Base-by-base conservation (phyloP, 495 filamentous ascomycete species). In the Annulohypoxylon nitens region DNA sequence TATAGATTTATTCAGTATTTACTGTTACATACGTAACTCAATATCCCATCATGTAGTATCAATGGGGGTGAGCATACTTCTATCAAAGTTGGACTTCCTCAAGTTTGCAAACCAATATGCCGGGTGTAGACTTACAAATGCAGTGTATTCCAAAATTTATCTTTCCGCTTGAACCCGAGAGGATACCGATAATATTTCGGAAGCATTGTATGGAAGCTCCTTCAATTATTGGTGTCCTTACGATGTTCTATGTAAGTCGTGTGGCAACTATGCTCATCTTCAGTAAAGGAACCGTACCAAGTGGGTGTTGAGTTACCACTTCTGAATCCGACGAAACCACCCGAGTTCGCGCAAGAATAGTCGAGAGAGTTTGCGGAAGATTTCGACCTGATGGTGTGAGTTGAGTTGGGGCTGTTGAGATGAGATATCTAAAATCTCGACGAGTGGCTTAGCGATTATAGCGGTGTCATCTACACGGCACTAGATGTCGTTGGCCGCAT, bases 121-220 rank as follows among this genome's bases (percentile, higher is more conserved):
- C 18, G 39, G 25, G 58, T 26, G 20, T 47, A 47, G 20, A 61
- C 58, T 61, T 61, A 61, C 39, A 20, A 61, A 14, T 14, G 25
- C 14, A 23, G 12, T 26, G 11, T 37, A 30, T 37, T 37, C 23
- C 10, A 12, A 20, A 12, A 53, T 26, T 10, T 3, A 25, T 61
- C 12, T 5, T 26, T 61, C 58, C 8, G 12, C 39, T 37, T 23
- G 47, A 30, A 12, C 14, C 16, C 11, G 12, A 0, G 10, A 26
- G 18, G n/a, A 43, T 43, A 7, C 11, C 25, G n/a, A 33, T 10
- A 4, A n/a, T n/a, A 3, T 47, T 18, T 16, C 2, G 23, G 25
- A 12, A 30, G 36, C 12, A 41, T 59, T 2, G n/a, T 39, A 20
- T 58, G 23, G 1, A 26, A 16, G 51, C 26, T 23, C n/a, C 10